Evolutionary conservation across 352 stramenopile species (phyloP).

Genomic region (Pythium biforme): DNA sequence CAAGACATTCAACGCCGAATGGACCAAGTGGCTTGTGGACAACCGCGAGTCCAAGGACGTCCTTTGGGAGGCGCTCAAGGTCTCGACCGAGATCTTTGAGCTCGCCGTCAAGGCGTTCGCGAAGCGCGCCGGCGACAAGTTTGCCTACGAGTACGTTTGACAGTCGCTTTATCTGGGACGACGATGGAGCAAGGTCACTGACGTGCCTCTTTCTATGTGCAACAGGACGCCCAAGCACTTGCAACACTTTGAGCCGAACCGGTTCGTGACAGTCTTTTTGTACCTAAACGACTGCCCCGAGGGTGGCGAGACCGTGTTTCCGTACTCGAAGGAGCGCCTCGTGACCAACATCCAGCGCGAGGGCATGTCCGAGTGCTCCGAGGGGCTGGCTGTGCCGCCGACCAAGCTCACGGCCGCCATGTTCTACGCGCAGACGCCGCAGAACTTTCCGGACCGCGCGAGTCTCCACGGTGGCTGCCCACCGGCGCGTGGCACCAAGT

Average conservation of each 20-base stretch:
- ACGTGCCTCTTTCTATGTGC: not conserved
- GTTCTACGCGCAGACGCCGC: conserved; percentile 71
- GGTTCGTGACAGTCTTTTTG: conserved; percentile 93
- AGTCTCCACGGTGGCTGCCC: conserved; percentile 70
- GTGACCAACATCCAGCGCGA: conserved; percentile 59
- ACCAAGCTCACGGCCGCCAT: conserved; percentile 68
- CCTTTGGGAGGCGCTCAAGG: conserved; percentile 43
- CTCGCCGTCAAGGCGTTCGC: conserved; percentile 45
- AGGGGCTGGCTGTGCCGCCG: conserved; percentile 59
- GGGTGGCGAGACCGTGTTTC: conserved; percentile 95
- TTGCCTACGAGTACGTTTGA: conserved; percentile 38
- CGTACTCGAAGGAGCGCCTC: conserved; percentile 58
- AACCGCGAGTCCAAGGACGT: conserved; percentile 54
- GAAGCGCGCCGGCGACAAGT: conserved; percentile 43
- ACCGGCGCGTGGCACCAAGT: conserved; percentile 56
- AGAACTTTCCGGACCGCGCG: conserved; percentile 49
- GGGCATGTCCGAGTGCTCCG: conserved; percentile 64
- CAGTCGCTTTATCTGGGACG: not conserved
- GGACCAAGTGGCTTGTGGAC: conserved; percentile 47
- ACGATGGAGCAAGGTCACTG: not conserved
- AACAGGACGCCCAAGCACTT: conserved; percentile 41
- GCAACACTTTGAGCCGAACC: conserved; percentile 83
- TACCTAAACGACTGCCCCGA: conserved; percentile 94
- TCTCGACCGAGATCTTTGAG: conserved; percentile 40
- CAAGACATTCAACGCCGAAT: conserved; percentile 35